Conservation (phyloP, 2,329 filamentous ascomycete genomes). For the Alternaria sp. region DNA sequence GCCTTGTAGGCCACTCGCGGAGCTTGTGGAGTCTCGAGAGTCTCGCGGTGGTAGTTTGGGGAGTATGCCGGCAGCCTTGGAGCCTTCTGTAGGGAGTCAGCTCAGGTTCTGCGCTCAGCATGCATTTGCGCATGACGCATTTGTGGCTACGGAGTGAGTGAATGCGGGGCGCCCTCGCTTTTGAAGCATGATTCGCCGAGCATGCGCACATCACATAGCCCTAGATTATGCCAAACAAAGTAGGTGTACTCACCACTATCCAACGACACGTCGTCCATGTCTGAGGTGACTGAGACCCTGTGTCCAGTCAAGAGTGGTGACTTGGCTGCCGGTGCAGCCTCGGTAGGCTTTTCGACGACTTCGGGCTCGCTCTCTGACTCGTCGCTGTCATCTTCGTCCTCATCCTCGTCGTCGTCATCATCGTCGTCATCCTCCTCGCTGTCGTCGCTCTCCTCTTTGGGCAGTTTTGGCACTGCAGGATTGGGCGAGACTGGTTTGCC, state of each 20-base stretch:
- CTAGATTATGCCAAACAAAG: constrained; percentile 11
- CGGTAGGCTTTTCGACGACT: constrained; percentile 13
- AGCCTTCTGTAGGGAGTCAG: constrained; percentile 35
- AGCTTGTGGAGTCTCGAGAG: constrained; percentile 47
- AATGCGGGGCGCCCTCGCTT: neutral
- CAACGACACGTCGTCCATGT: constrained; percentile 70
- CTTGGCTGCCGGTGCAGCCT: constrained; percentile 47
- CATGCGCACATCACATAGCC: constrained; percentile 9
- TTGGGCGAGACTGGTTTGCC: constrained; percentile 26
- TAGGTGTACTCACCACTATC: constrained; percentile 57
- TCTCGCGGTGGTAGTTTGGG: constrained; percentile 63
- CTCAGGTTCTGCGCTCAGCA: neutral
- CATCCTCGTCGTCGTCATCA: constrained; percentile 20
- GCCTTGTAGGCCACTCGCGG: constrained; percentile 61
- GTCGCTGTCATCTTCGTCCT: constrained; percentile 14
- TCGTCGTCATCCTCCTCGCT: constrained; percentile 16
- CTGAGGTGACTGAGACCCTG: constrained; percentile 61
- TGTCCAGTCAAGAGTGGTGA: constrained; percentile 61
- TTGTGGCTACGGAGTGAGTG: neutral
- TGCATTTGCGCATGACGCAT: neutral
- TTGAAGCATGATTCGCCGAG: neutral
- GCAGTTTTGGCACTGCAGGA: constrained; percentile 24
- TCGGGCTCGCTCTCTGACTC: constrained; percentile 15
- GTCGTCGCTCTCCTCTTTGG: constrained; percentile 17
- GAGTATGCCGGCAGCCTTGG: constrained; percentile 36